Evolutionary conservation across 2,329 filamentous ascomycete species (phyloP).

Genomic region (Colletotrichum lini): DNA sequence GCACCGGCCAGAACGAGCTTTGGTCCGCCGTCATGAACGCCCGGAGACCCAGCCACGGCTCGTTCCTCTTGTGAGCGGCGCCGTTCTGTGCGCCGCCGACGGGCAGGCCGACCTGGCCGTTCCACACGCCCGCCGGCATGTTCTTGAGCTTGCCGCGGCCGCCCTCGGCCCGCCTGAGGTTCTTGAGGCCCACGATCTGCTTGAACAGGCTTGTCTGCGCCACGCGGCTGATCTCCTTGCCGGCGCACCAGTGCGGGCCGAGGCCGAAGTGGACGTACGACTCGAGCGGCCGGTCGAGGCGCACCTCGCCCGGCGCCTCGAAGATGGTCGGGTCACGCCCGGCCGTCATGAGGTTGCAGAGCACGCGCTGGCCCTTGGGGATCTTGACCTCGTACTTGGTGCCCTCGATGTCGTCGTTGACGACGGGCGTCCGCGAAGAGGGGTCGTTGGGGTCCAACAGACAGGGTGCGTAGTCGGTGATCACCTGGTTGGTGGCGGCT

Average conservation of each 20-base stretch:
- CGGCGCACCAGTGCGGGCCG: conserved; percentile 61
- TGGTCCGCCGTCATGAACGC: conserved; percentile 47
- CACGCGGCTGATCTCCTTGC: conserved; percentile 54
- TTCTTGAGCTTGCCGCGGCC: conserved; percentile 46
- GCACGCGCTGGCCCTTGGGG: conserved; percentile 61
- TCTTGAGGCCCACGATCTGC: conserved; percentile 45
- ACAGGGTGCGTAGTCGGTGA: conserved; percentile 48
- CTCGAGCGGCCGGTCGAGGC: conserved; percentile 63
- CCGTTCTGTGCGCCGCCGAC: conserved; percentile 30
- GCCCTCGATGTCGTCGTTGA: conserved; percentile 41
- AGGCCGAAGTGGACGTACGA: conserved; percentile 67
- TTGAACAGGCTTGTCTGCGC: conserved; percentile 46
- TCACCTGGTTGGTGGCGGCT: conserved; percentile 51
- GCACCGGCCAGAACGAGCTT: conserved; percentile 45
- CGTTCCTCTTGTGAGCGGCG: conserved; percentile 1
- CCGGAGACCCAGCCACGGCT: conserved; percentile 45
- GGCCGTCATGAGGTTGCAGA: conserved; percentile 65
- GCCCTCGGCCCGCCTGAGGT: conserved; percentile 46
- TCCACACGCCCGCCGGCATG: conserved; percentile 43
- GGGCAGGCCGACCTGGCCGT: conserved; percentile 43
- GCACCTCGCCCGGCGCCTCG: conserved; percentile 65
- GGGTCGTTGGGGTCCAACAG: conserved; percentile 43
- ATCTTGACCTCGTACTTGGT: conserved; percentile 37
- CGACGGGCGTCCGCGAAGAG: conserved; percentile 33
- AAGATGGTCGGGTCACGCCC: conserved; percentile 63